Conservation (phyloP, 495 filamentous ascomycete genomes). For the Tuber aestivum region DNA sequence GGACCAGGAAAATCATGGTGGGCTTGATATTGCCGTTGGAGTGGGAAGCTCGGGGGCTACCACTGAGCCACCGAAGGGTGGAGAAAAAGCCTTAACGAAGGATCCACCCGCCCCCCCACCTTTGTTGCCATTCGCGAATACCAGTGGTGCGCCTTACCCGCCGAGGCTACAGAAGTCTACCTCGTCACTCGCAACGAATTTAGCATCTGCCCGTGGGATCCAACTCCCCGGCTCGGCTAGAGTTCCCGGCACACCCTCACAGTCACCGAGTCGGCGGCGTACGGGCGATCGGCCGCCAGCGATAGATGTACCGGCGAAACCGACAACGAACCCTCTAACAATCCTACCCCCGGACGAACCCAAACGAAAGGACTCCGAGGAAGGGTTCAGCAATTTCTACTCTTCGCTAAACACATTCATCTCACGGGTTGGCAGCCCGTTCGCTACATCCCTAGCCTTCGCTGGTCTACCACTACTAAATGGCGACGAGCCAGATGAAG, state of each 20-base stretch:
- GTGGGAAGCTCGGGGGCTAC: constrained; percentile 9
- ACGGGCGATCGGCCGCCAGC: constrained; percentile 16
- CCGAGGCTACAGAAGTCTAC: constrained; percentile 55
- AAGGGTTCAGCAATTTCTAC: constrained; percentile 84
- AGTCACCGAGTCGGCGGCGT: constrained; percentile 29
- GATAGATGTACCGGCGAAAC: constrained; percentile 29
- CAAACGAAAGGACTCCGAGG: constrained; percentile 51
- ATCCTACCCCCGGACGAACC: constrained; percentile 37
- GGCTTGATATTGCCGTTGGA: constrained; percentile 24
- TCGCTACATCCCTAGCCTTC: constrained; percentile 86
- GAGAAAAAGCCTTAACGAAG: constrained; percentile 24
- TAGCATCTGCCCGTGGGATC: constrained; percentile 84
- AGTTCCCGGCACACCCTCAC: constrained; percentile 63
- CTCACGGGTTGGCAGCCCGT: constrained; percentile 51
- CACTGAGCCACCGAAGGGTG: constrained; percentile 7
- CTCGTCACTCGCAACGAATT: constrained; percentile 84
- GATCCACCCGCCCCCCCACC: constrained; percentile 19
- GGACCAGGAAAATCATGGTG: constrained; percentile 22
- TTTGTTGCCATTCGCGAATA: constrained; percentile 46
- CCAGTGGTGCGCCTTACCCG: constrained; percentile 51
- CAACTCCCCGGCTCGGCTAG: constrained; percentile 57
- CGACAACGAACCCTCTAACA: constrained; percentile 20
- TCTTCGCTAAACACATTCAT: constrained; percentile 78
- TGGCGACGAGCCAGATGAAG: constrained; percentile 5
- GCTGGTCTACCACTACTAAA: constrained; percentile 71